phyloP scores from a whole-genome alignment of 768 basidiomycete genomes.

The Mycena leptocephala region DNA sequence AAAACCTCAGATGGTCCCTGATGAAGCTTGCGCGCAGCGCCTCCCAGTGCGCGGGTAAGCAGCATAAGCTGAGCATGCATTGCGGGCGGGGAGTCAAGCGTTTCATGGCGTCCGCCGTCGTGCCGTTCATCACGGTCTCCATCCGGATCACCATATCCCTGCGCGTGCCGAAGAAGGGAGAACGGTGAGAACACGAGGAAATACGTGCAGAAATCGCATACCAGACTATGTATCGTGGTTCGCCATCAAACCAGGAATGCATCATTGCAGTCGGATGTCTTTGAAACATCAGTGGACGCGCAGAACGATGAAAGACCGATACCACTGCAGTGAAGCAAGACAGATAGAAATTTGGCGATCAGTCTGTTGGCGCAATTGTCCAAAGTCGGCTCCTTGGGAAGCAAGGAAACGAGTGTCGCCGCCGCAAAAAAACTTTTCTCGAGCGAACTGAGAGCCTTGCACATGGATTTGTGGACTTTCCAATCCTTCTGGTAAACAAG shows the following conservation, averaged over 20 bases:
- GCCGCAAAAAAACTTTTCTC: constrained; percentile 17
- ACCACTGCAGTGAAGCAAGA: constrained; percentile 4
- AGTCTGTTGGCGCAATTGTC: constrained; percentile 1
- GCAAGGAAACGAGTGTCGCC: constrained; percentile 13
- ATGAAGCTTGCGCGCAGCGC: constrained; percentile 20
- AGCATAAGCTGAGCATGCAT: constrained; percentile 23
- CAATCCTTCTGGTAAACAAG: too few species aligned
- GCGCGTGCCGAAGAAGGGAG: constrained; percentile 11
- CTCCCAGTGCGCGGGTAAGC: constrained; percentile 20
- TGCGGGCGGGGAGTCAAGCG: constrained; percentile 22
- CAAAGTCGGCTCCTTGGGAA: constrained; percentile 22
- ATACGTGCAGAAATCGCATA: constrained; percentile 19
- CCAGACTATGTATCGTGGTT: constrained; percentile 21
- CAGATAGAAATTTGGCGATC: not conserved
- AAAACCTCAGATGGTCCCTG: constrained; percentile 17
- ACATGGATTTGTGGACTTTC: constrained; percentile 18
- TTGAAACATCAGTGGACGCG: constrained; percentile 15
- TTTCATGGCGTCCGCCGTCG: constrained; percentile 6
- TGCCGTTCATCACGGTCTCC: constrained; percentile 18
- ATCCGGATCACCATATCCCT: constrained; percentile 18
- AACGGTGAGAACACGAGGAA: constrained; percentile 21
- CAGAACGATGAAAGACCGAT: constrained; percentile 13
- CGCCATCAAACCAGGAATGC: constrained; percentile 16
- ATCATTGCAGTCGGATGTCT: constrained; percentile 17
- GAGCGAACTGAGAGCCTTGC: constrained; percentile 21